phyloP scores from a whole-genome alignment of 768 basidiomycete species.

The Boletus pseudopeckii region DNA sequence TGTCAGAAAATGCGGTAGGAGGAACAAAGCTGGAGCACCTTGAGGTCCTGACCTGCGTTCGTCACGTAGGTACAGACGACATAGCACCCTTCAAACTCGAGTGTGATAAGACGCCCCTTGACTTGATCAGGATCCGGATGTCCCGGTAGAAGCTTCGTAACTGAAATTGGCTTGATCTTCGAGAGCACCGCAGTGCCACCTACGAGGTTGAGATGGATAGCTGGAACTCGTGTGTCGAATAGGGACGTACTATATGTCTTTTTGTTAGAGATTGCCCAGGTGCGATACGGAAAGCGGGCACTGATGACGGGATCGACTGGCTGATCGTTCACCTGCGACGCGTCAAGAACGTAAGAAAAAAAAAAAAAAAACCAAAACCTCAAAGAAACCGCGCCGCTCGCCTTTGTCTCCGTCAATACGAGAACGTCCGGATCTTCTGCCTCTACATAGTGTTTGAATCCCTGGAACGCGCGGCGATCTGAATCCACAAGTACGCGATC shows the following conservation, averaged over 20 bases:
- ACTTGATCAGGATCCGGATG: constrained; percentile 62
- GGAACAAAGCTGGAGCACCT: constrained; percentile 43
- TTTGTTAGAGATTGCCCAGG: constrained; percentile 75
- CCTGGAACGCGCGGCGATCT: constrained; percentile 38
- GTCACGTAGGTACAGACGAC: constrained; percentile 80
- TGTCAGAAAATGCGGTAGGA: background rate
- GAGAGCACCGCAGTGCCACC: constrained; percentile 82
- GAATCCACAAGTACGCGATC: background rate
- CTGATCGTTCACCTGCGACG: constrained; percentile 61
- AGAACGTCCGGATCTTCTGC: constrained; percentile 86
- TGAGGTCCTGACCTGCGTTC: constrained; percentile 75
- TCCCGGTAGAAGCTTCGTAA: constrained; percentile 66
- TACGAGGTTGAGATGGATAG: constrained; percentile 28
- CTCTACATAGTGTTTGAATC: constrained; percentile 77
- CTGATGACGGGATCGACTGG: constrained; percentile 59
- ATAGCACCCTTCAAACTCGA: constrained; percentile 73
- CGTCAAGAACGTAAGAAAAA: constrained; percentile 10
- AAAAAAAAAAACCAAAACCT: constrained; percentile 1
- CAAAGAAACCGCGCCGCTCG: constrained; percentile 12
- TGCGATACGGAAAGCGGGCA: constrained; percentile 61
- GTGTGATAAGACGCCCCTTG: constrained; percentile 75
- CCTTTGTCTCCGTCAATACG: constrained; percentile 86
- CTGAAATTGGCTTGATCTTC: constrained; percentile 66
- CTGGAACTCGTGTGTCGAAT: background rate
- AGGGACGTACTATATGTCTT: constrained; percentile 67